Percentiles rank a stretch among this genome's conserved stretches.
Evolutionary conservation across 164 flowering plant species (phyloP).

Genomic region (Stephania cephalantha): DNA sequence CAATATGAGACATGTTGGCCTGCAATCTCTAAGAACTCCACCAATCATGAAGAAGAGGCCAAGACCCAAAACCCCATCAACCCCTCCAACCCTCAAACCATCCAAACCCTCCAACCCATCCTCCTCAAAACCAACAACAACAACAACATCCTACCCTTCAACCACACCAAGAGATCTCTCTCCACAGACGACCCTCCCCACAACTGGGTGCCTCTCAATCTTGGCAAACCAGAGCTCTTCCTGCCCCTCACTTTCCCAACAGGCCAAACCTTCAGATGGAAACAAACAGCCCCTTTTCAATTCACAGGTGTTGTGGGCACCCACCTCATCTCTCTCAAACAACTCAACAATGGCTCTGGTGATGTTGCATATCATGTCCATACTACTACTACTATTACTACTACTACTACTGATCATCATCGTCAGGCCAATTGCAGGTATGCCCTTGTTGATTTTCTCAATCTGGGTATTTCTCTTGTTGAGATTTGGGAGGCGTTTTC

Average conservation of each 20-base stretch:
- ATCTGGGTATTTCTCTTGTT: conserved; percentile 48
- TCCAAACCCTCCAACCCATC: conserved; percentile 9
- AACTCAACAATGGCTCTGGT: conserved; percentile 31
- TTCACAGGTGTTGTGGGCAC: conserved; percentile 75
- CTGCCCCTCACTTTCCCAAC: conserved; percentile 92
- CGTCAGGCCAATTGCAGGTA: conserved; percentile 25
- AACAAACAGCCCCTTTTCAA: conserved; percentile 54
- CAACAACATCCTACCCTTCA: conserved; percentile 4
- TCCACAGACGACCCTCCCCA: conserved; percentile 16
- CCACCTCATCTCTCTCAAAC: conserved; percentile 77
- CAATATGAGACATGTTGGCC: too few relatives aligned
- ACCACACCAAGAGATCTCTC: conserved; percentile 11
- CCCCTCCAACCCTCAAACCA: conserved; percentile 18
- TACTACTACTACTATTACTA: neutral
- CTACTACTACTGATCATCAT: neutral
- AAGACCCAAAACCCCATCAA: conserved; percentile 4
- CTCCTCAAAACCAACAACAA: conserved; percentile 6
- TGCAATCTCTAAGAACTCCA: neutral
- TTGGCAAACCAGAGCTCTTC: conserved; percentile 61
- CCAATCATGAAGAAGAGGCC: conserved; percentile 16
- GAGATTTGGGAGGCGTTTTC: conserved; percentile 66
- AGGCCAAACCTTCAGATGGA: conserved; percentile 97
- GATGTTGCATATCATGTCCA: conserved; percentile 51
- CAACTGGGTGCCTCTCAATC: conserved; percentile 64
- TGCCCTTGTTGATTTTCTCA: conserved; percentile 63